Percentiles rank a stretch among this genome's conserved stretches.
Conservation (phyloP, 768 basidiomycete species). For the Tylopilus balloui region DNA sequence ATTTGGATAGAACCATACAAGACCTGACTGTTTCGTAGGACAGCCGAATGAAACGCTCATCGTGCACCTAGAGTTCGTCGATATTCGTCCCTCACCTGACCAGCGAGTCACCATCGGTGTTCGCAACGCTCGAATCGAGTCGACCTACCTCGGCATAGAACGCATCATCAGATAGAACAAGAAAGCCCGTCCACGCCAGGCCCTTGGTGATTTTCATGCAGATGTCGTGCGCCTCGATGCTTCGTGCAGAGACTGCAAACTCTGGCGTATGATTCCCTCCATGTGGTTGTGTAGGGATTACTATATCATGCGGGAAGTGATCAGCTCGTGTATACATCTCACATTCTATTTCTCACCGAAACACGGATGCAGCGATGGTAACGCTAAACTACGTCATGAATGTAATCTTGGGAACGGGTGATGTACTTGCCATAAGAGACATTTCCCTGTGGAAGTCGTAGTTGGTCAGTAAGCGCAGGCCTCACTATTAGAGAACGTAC, state of each 20-base stretch:
- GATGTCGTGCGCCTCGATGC: constrained; percentile 55
- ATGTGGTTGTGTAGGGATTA: constrained; percentile 62
- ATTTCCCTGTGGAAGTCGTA: constrained; percentile 52
- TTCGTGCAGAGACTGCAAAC: constrained; percentile 58
- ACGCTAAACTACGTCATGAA: constrained; percentile 34
- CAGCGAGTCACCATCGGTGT: not conserved
- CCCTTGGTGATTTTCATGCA: constrained; percentile 56
- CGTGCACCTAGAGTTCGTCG: constrained; percentile 12
- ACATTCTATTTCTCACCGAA: constrained; percentile 41
- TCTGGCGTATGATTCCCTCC: constrained; percentile 73
- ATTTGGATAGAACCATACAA: constrained; percentile 12
- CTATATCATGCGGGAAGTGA: constrained; percentile 34
- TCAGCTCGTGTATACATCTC: constrained; percentile 11
- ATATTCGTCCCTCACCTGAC: constrained; percentile 26
- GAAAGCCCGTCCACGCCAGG: constrained; percentile 60
- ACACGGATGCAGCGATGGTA: constrained; percentile 62
- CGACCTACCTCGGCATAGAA: constrained; percentile 50
- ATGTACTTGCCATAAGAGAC: constrained; percentile 56
- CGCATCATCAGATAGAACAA: constrained; percentile 49
- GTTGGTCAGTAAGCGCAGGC: constrained; percentile 6
- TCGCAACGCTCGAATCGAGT: not conserved
- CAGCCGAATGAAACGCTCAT: not conserved
- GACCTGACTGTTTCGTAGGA: constrained; percentile 3
- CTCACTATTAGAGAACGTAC: constrained; percentile 41
- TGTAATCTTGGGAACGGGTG: constrained; percentile 4